Percentiles rank a stretch among this genome's conserved stretches.
phyloP scores from a whole-genome alignment of 257 asterid genomes.

The Paraleonurus japonicus region DNA sequence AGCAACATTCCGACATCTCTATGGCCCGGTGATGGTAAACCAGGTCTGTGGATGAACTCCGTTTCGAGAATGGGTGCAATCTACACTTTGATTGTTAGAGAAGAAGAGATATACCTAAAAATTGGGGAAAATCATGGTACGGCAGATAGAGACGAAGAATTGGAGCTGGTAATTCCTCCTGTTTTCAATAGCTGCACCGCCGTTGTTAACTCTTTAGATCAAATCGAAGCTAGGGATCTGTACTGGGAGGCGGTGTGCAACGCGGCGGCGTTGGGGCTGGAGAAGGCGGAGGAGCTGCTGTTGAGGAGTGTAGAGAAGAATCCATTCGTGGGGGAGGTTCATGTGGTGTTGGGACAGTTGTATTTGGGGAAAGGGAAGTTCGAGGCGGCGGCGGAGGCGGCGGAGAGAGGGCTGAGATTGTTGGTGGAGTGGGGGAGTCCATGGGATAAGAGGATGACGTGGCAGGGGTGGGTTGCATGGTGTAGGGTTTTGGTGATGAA shows the following conservation, averaged over 20 bases:
- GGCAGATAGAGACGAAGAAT: constrained; percentile 34
- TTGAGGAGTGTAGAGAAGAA: constrained; percentile 58
- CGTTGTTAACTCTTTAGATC: constrained; percentile 48
- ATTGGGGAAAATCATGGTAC: not conserved
- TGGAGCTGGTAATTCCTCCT: constrained; percentile 78
- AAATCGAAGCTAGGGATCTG: constrained; percentile 58
- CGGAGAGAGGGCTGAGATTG: constrained; percentile 61
- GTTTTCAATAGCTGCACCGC: constrained; percentile 49
- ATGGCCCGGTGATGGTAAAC: constrained; percentile 93
- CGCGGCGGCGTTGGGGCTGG: constrained; percentile 45
- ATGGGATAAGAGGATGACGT: constrained; percentile 94
- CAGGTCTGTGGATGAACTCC: constrained; percentile 81
- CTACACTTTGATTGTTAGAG: constrained; percentile 54
- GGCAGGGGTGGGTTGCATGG: constrained; percentile 97
- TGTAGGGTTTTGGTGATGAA: constrained; percentile 61
- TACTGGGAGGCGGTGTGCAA: constrained; percentile 87
- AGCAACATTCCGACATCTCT: constrained; percentile 36
- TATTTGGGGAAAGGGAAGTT: constrained; percentile 53
- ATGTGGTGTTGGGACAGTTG: constrained; percentile 69
- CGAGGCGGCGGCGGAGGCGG: constrained; percentile 63
- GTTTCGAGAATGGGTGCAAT: constrained; percentile 72
- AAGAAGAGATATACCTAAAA: constrained; percentile 46
- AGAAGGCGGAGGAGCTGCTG: constrained; percentile 54
- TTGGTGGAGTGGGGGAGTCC: constrained; percentile 89
- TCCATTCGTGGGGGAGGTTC: constrained; percentile 71